Percentiles rank a stretch among this genome's conserved stretches.
phyloP scores from a whole-genome alignment of 139 green algal genomes.

The Mychonastes homosphaera region DNA sequence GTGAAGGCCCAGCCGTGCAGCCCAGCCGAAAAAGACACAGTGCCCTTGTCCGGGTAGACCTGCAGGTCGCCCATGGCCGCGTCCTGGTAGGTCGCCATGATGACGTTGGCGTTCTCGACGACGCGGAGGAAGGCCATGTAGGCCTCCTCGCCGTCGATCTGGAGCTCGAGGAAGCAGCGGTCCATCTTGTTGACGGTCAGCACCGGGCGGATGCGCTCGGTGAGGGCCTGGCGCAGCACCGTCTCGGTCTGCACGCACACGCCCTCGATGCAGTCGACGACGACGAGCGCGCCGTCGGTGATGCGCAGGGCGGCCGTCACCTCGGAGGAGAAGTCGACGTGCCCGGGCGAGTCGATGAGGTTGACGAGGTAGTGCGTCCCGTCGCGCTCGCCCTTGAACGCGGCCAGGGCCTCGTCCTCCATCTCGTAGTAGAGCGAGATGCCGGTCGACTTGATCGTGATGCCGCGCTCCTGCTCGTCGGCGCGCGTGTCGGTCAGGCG shows the following conservation, averaged over 20 bases:
- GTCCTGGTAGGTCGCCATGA: slow-evolving; percentile 98
- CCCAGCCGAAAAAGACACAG: slow-evolving; percentile 94
- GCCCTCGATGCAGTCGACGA: slow-evolving; percentile 99
- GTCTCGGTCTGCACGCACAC: slow-evolving; percentile 99
- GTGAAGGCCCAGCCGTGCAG: slow-evolving; percentile 99
- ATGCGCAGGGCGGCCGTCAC: slow-evolving; percentile 98
- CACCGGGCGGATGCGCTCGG: slow-evolving; percentile 94
- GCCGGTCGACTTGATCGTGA: slow-evolving; percentile 99
- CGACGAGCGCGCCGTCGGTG: slow-evolving; percentile 96
- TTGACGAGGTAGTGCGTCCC: slow-evolving; percentile 97
- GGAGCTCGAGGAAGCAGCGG: slow-evolving; percentile 98
- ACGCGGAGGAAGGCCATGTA: slow-evolving; percentile 89
- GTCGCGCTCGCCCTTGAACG: slow-evolving; percentile 54
- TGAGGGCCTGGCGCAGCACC: slow-evolving; percentile 87
- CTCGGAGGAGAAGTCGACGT: slow-evolving; percentile 99
- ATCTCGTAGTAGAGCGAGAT: slow-evolving; percentile 99
- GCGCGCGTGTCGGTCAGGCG: slow-evolving; percentile 91
- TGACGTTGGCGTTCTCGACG: slow-evolving; percentile 98
- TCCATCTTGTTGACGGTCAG: slow-evolving; percentile 99
- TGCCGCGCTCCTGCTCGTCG: slow-evolving; percentile 97
- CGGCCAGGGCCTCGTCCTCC: slow-evolving; percentile 56
- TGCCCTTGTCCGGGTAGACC: slow-evolving; percentile 95
- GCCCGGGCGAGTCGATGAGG: slow-evolving; percentile 98
- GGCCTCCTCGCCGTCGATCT: slow-evolving; percentile 89
- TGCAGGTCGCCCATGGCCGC: slow-evolving; percentile 89